Base-by-base conservation (phyloP, 352 stramenopile genomes). In the Phytophthora fragariaefolia region DNA sequence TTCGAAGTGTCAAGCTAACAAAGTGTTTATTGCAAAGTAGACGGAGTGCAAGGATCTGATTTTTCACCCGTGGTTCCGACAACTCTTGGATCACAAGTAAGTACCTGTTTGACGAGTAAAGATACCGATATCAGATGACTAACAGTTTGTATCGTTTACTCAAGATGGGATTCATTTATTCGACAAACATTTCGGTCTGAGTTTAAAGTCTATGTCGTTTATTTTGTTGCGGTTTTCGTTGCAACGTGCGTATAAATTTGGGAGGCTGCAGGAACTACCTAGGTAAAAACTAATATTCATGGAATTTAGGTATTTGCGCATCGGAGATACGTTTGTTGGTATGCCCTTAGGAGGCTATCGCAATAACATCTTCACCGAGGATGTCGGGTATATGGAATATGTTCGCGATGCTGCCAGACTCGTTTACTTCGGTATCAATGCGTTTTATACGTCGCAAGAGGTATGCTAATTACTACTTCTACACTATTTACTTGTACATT, bases 11-110 rank as follows among this genome's bases (percentile, higher is more conserved):
- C 40, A 24, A 48, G 15, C 18, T 48, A 27, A 28, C 18, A n/a
- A n/a, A n/a, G n/a, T n/a, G n/a, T 36, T 38, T 10, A 2, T 46
- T 28, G 2, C 45, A n/a, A 10, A 26, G 45, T 42, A 94, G 86
- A 93, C 82, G 4, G 86, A 94, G 63, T 82, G 74, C 74, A 93
- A 93, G 52, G 79, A 93, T 43, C 72, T 94, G 5, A 80, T 94
- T 58, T 80, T 82, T 22, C 86, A 94, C 47, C 82, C 84, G 12
- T 94, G 86, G 86, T 83, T 92, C 26, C 76, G 66, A 15, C 81
- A 94, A 50, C 65, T 94, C 13, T 77, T 92, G 61, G 81, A 94
- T 24, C 82, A 92, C 68, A 94, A 94, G 86, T 92, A 70, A 30
- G 64, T 59, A 15, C 24, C 9, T 47, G 15, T 26, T 42, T 12